phyloP scores from a whole-genome alignment of 495 filamentous ascomycete species.

The Lophiostoma macrostomum region DNA sequence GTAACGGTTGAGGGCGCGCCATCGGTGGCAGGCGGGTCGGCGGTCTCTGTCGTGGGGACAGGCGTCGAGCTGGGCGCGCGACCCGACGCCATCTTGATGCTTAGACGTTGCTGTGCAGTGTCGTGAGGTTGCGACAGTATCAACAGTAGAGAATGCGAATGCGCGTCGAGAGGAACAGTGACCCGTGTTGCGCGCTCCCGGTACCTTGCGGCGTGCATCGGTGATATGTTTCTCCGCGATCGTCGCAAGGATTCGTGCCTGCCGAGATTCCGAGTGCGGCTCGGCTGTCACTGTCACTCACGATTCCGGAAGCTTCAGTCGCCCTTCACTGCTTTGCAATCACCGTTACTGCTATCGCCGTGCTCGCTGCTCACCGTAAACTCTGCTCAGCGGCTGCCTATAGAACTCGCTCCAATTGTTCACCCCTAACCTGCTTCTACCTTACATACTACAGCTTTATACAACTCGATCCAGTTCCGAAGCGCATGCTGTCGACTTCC shows the following conservation, averaged over 20 bases:
- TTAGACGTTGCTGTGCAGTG: background rate
- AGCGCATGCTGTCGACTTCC: too few species aligned
- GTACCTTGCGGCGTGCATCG: background rate
- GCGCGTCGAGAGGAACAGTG: background rate
- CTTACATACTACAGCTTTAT: too few species aligned
- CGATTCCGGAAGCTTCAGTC: slow-evolving; percentile 14
- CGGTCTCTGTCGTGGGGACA: slow-evolving; percentile 44
- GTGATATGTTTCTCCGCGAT: slow-evolving; percentile 8
- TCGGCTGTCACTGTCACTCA: background rate
- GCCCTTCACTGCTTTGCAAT: slow-evolving; percentile 1
- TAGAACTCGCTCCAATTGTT: too few species aligned
- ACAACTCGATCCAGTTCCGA: too few species aligned
- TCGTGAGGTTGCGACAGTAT: background rate
- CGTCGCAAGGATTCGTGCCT: slow-evolving; percentile 6
- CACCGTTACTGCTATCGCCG: background rate
- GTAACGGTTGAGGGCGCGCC: slow-evolving; percentile 42
- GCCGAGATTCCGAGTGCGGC: background rate
- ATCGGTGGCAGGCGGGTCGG: slow-evolving; percentile 21
- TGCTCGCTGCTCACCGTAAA: background rate
- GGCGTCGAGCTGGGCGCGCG: slow-evolving; percentile 35
- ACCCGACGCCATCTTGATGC: slow-evolving; percentile 18
- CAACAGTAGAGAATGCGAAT: too few species aligned
- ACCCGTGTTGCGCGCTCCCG: too few species aligned
- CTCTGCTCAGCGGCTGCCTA: too few species aligned
- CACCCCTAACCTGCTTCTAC: too few species aligned